Percentiles rank a stretch among this genome's conserved stretches.
phyloP scores from a whole-genome alignment of 768 basidiomycete genomes.

The Gautieria morchelliformis region DNA sequence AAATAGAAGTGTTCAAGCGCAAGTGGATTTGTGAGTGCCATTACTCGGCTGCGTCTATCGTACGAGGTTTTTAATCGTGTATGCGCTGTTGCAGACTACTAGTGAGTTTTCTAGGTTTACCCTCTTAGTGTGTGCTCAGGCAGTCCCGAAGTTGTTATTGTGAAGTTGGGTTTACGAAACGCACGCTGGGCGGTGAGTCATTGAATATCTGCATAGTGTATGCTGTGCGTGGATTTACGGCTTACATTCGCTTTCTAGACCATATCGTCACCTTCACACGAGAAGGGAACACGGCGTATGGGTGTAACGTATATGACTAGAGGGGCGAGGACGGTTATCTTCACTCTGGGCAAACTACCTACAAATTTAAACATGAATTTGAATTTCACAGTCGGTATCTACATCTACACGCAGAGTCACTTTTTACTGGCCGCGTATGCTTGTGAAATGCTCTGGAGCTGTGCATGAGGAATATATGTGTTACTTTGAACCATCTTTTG shows the following conservation, averaged over 20 bases:
- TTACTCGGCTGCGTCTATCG: background rate
- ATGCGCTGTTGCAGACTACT: constrained; percentile 29
- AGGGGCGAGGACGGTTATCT: background rate
- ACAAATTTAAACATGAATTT: too few relatives aligned
- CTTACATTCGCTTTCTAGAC: constrained; percentile 26
- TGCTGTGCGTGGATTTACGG: background rate
- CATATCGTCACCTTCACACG: constrained; percentile 58
- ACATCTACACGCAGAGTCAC: too few relatives aligned
- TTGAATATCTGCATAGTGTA: constrained; percentile 12
- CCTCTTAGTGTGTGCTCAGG: background rate
- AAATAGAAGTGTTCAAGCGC: constrained; percentile 64
- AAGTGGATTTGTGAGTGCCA: constrained; percentile 58
- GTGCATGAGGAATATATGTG: too few relatives aligned
- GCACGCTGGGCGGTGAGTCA: constrained; percentile 50
- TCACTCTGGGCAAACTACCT: too few relatives aligned
- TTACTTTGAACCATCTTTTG: too few relatives aligned
- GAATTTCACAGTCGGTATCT: too few relatives aligned
- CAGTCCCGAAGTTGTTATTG: constrained; percentile 46
- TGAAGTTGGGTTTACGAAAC: constrained; percentile 63
- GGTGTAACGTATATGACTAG: constrained; percentile 32
- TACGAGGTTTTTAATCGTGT: background rate
- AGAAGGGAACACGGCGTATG: constrained; percentile 53
- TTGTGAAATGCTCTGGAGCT: too few relatives aligned
- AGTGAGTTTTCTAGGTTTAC: constrained; percentile 23
- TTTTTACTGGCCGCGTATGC: too few relatives aligned